Base-by-base conservation (phyloP, 768 basidiomycete genomes). In the Hericium rajendrae region DNA sequence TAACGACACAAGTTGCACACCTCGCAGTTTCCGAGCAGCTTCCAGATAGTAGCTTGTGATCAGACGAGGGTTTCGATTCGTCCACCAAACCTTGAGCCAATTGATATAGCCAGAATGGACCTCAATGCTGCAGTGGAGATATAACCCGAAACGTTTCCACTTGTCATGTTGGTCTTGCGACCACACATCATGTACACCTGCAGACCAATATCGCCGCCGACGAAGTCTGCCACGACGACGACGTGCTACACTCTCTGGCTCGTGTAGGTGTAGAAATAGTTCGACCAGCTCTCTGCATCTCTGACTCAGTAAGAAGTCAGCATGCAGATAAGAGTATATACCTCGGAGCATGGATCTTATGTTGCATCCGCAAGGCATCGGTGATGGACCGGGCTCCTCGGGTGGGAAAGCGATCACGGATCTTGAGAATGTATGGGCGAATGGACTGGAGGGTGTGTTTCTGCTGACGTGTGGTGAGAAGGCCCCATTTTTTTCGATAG, bases 71-170 rank as follows among this genome's bases (percentile, higher is more conserved):
- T 39, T 39, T 15, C 78, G 68, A 53, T 78, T 78, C 0, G 68
- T 73, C 68, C 73, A 74, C 76, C 76, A 79, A 0, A 76, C 64
- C 24, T 67, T 68, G 0, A 75, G 28, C 76, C 75, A 79, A 3
- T 54, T 38, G 10, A 73, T 66, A 0, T 37, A 16, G 0, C 22
- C 20, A 20, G 12, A 2, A 20, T 51, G 20, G 15, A 15, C 9
- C 9, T 39, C 39, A 39, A 39, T 20, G 5, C 28, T 13, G 49
- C 13, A 3, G 20, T 51, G 28, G 28, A 39, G 39, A 39, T 9
- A 39, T 15, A 39, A 15, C 9, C 39, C 39, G 39, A 39, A 39
- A 9, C 39, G 39, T 15, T 39, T 8, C 39, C 39, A 39, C 15
- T 39, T 39, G 15, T 39, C 39, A 15, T 39, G 39, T 15, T 39